Evolutionary conservation across 2,329 filamentous ascomycete species (phyloP).

Genomic region (Fusarium duplospermum): DNA sequence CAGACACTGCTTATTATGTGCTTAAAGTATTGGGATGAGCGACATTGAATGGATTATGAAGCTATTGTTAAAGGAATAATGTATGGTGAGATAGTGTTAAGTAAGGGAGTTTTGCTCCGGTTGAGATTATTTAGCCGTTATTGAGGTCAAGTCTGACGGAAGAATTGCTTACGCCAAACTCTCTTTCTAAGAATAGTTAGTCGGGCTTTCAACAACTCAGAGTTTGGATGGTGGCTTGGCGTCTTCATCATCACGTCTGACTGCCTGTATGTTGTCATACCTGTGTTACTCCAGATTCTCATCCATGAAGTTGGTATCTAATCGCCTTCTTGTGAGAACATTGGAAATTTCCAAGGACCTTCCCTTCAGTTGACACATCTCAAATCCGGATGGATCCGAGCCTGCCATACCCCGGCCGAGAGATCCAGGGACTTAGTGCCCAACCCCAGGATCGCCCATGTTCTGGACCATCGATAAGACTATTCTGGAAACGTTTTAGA

Average conservation of each 20-base stretch:
- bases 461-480: neutral
- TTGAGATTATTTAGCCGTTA: neutral
- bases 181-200: neutral
- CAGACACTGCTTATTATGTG: neutral
- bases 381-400: neutral
- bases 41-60: neutral
- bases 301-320: neutral
- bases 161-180: neutral
- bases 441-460: neutral
- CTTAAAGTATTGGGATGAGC: neutral
- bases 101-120: neutral
- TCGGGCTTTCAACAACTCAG: neutral
- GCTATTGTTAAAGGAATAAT: neutral
- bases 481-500: slow-evolving; percentile 25
- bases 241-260: neutral
- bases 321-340: neutral
- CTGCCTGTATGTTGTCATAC: neutral
- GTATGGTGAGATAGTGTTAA: too few relatives aligned
- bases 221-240: neutral
- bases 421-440: neutral
- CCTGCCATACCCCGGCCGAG: neutral
- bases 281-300: neutral
- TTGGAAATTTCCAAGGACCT: neutral
- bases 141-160: neutral
- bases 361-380: neutral